Percentiles rank a stretch among this genome's conserved stretches.
phyloP scores from a whole-genome alignment of 2,329 filamentous ascomycete species.

The Rhynchosporium agropyri region DNA sequence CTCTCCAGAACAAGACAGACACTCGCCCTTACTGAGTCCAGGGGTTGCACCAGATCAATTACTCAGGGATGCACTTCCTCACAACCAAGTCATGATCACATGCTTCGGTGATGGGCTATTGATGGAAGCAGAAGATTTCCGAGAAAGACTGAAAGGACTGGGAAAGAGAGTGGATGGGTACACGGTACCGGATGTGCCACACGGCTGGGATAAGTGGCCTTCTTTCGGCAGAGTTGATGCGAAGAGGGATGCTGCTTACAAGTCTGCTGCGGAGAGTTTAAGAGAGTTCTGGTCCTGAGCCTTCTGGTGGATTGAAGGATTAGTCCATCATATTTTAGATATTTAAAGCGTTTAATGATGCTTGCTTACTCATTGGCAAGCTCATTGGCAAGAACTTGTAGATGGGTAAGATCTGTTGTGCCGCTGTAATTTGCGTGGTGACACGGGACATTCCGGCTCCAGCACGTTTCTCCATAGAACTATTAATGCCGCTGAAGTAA shows the following conservation, averaged over 20 bases:
- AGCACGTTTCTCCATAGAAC: no score
- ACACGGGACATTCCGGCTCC: neutral
- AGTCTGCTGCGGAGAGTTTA: slow-evolving; percentile 25
- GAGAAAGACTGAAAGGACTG: slow-evolving; percentile 28
- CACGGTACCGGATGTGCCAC: slow-evolving; percentile 30
- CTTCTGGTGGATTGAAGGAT: neutral
- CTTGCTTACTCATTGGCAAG: no score
- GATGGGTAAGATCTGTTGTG: neutral
- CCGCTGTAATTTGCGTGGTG: no score
- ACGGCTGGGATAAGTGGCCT: slow-evolving; percentile 34
- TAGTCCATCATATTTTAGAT: no score
- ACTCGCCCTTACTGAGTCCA: slow-evolving; percentile 26
- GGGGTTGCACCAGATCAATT: slow-evolving; percentile 29
- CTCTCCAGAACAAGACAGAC: slow-evolving; percentile 21
- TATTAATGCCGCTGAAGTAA: no score
- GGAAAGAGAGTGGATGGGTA: slow-evolving; percentile 34
- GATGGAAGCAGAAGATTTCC: slow-evolving; percentile 32
- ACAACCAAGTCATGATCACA: slow-evolving; percentile 31
- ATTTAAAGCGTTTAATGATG: no score
- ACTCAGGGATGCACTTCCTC: slow-evolving; percentile 29
- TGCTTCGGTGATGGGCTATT: slow-evolving; percentile 35
- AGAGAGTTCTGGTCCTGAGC: slow-evolving; percentile 25
- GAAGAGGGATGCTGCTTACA: slow-evolving; percentile 32
- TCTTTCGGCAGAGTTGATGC: slow-evolving; percentile 16
- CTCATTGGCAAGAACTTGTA: no score